Evolutionary conservation across 306 rosid genomes (phyloP), one percentile per base, ranked within the genome.

Genomic region (Senna siamea): DNA sequence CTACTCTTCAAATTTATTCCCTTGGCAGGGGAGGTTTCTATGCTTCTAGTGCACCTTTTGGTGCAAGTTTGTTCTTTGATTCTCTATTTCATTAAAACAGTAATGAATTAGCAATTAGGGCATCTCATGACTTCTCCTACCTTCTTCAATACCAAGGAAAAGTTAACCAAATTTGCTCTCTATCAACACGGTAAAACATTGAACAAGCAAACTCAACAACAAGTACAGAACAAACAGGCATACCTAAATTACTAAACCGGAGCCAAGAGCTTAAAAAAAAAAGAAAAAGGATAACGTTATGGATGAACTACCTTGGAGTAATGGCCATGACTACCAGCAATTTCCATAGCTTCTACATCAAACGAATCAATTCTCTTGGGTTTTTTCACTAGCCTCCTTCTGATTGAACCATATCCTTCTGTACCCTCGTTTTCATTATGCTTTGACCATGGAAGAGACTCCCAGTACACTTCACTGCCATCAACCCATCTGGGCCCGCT

Each of bases 321-420:
- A 54, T 88, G 87, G 69, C 35, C 64, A 38, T 81, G 85, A 64
- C 60, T 73, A 43, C 88, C 97, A 68, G 93, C 84, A 84, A 94
- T 87, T 79, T 88, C 88, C 93, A 94, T 83, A 66, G 98, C 94
- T 79, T 94, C 97, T 67, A 89, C 93, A 77, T 92, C 97, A 83
- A 94, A 87, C 22, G 97, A 94, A 70, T 91, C 96, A 78, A 83
- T 90, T 59, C 97, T 83, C 80, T 63, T 91, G 73, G 98, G 89
- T 83, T 81, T 91, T 89, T 94, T 91, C 12, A 74, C 66, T 52
- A 94, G 89, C 80, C 97, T 89, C 80, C 95, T 87, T 59, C 97
- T 88, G 23, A 89, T 28, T 76, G 92, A 70, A 48, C 89, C 97
- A 79, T 73, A 84, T 76, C 85, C 90, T 75, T 85, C 86, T 66